Percentiles rank a stretch among this genome's conserved stretches.
These are phyloP conservation scores for Rhododendron molle DNA, from an alignment of 148 eudicot genomes.

Conservation along the genomic window DNA sequence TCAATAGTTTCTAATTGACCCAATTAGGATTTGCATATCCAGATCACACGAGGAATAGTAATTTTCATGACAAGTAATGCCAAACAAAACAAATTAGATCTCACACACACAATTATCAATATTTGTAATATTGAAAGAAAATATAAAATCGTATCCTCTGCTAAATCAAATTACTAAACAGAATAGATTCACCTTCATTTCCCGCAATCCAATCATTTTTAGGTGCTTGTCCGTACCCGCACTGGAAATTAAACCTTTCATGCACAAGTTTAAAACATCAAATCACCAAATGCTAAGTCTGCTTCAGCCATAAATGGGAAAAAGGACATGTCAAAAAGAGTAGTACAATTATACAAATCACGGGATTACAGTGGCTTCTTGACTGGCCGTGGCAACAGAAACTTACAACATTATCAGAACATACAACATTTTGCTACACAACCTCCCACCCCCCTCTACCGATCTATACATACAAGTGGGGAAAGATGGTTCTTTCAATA, in stretches of 20 bases:
- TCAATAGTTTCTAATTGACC: neutral
- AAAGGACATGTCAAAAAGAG: too few species aligned
- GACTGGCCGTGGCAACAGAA: neutral
- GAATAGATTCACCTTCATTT: neutral
- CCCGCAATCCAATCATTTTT: neutral
- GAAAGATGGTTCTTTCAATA: neutral
- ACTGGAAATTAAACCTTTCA: neutral
- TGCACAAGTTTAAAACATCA: neutral
- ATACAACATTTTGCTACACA: neutral
- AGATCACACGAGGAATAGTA: neutral
- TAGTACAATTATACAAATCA: slow-evolving; percentile 5
- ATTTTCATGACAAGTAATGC: neutral
- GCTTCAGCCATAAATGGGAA: neutral
- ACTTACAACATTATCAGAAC: slow-evolving; percentile 3
- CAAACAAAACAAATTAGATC: neutral
- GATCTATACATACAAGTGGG: slow-evolving; percentile 10
- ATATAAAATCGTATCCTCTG: neutral
- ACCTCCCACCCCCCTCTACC: neutral
- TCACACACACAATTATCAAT: neutral
- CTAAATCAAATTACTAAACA: neutral
- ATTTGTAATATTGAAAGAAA: neutral
- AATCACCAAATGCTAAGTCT: neutral
- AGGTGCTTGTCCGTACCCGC: neutral
- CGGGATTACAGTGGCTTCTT: slow-evolving; percentile 5
- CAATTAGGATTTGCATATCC: neutral